Evolutionary conservation across 2,329 filamentous ascomycete species (phyloP).

Genomic region (Hirsutella rhossiliensis): DNA sequence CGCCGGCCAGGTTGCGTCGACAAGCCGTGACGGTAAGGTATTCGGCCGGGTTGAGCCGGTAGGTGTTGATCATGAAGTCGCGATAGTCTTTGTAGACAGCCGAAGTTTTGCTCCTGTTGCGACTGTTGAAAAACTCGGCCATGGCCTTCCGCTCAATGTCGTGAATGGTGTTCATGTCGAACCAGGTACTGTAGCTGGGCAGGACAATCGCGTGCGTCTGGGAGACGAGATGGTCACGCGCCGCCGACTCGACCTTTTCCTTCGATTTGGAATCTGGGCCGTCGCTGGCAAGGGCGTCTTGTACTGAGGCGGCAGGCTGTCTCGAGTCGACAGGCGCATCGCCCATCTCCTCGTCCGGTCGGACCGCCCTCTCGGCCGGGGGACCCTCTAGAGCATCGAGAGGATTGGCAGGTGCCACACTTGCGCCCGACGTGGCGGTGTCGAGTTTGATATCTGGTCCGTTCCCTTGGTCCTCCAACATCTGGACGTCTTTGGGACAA

Average conservation of each 20-base stretch:
- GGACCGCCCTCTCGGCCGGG: constrained; percentile 39
- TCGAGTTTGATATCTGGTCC: constrained; percentile 48
- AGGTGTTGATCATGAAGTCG: constrained; percentile 99
- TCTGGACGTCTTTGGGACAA: constrained; percentile 39
- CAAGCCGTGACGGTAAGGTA: constrained; percentile 97
- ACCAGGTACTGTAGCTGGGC: constrained; percentile 97
- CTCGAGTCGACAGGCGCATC: constrained; percentile 47
- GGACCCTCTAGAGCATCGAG: constrained; percentile 57
- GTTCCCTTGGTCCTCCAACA: constrained; percentile 36
- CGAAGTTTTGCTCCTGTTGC: constrained; percentile 95
- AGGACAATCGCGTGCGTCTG: constrained; percentile 95
- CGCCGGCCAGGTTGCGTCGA: constrained; percentile 84
- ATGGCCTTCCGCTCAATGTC: constrained; percentile 87
- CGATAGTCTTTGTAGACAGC: constrained; percentile 98
- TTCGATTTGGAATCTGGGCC: constrained; percentile 59
- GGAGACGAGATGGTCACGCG: constrained; percentile 80
- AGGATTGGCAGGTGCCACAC: constrained; percentile 45
- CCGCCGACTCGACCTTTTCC: constrained; percentile 69
- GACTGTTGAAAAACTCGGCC: constrained; percentile 96
- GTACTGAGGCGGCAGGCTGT: constrained; percentile 27
- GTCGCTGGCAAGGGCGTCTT: constrained; percentile 34
- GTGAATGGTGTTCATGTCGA: constrained; percentile 92
- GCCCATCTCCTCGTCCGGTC: constrained; percentile 72
- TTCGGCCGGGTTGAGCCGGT: constrained; percentile 87
- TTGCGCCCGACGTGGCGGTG: constrained; percentile 44